These are phyloP conservation scores for Dittrichia graveolens DNA, from an alignment of 129 eudicot genomes.

Conservation along the genomic window DNA sequence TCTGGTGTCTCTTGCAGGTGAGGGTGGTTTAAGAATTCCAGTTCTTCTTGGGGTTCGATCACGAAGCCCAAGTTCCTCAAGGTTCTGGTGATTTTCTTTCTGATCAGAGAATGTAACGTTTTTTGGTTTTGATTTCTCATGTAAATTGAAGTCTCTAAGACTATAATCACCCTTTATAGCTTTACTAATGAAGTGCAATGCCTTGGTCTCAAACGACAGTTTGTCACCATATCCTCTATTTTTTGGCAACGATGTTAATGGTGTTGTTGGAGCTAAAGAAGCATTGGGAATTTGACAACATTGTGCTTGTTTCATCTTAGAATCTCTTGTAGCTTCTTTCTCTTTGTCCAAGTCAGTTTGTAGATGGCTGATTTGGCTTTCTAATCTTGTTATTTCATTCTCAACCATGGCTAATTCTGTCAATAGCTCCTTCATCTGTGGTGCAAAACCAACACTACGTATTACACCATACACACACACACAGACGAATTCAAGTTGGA, in stretches of 20 bases:
- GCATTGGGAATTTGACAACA: conserved; percentile 30
- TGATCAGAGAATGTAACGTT: conserved; percentile 37
- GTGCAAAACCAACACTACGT: neutral
- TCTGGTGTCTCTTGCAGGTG: conserved; percentile 73
- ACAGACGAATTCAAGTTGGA: neutral
- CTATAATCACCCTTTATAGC: conserved; percentile 90
- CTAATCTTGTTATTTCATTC: conserved; percentile 71
- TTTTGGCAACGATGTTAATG: conserved; percentile 21
- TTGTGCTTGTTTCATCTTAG: conserved; percentile 36
- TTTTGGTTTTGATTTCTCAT: conserved; percentile 38
- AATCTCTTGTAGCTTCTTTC: conserved; percentile 51
- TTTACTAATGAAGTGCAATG: conserved; percentile 86
- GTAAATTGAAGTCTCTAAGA: conserved; percentile 56
- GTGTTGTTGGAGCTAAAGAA: conserved; percentile 33
- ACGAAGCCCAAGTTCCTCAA: conserved; percentile 38
- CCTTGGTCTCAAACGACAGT: conserved; percentile 66
- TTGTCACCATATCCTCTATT: conserved; percentile 44
- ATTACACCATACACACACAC: too few relatives aligned
- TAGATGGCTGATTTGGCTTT: conserved; percentile 77
- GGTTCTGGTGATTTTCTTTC: conserved; percentile 49
- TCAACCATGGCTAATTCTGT: conserved; percentile 87
- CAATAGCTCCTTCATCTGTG: conserved; percentile 68
- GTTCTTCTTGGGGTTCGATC: conserved; percentile 50
- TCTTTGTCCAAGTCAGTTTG: conserved; percentile 53
- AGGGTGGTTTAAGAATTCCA: conserved; percentile 65